These are phyloP conservation scores for Quercus variabilis DNA, from an alignment of 306 rosid species.

Conservation along the genomic window DNA sequence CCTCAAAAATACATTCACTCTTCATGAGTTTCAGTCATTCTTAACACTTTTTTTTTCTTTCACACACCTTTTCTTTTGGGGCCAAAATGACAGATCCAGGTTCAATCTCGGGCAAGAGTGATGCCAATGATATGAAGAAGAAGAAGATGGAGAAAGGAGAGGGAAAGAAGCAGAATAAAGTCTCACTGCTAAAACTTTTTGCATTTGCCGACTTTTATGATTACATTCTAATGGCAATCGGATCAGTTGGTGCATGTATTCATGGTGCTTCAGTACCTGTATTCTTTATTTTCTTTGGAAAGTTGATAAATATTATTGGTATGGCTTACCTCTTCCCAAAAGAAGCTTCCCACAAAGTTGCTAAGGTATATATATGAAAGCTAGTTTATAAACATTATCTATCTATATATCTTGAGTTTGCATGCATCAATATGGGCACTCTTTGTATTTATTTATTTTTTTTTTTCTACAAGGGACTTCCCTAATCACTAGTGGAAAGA, in stretches of 20 bases:
- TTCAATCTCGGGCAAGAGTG: not conserved
- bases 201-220: conserved; percentile 81
- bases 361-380: conserved; percentile 48
- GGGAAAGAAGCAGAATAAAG: conserved; percentile 40
- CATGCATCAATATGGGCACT: not conserved
- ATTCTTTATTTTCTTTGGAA: conserved; percentile 89
- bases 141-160: conserved; percentile 20
- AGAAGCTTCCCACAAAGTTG: conserved; percentile 90
- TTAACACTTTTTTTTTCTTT: not conserved
- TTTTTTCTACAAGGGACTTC: not conserved
- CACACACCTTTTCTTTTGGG: not conserved
- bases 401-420: not conserved
- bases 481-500: not conserved
- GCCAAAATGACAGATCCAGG: conserved; percentile 16
- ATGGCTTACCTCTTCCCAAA: conserved; percentile 87
- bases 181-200: conserved; percentile 61
- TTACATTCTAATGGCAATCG: conserved; percentile 58
- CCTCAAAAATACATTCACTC: not conserved
- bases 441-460: too few species aligned
- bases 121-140: conserved; percentile 13
- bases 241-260: conserved; percentile 77
- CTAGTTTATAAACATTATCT: not conserved
- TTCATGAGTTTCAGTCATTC: not conserved
- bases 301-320: conserved; percentile 80
- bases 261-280: conserved; percentile 98